Percentiles rank a stretch among this genome's conserved stretches.
These are phyloP conservation scores for Fomitiporia mediterranea DNA, from an alignment of 1,284 basidiomycete species.

Conservation along the genomic window DNA sequence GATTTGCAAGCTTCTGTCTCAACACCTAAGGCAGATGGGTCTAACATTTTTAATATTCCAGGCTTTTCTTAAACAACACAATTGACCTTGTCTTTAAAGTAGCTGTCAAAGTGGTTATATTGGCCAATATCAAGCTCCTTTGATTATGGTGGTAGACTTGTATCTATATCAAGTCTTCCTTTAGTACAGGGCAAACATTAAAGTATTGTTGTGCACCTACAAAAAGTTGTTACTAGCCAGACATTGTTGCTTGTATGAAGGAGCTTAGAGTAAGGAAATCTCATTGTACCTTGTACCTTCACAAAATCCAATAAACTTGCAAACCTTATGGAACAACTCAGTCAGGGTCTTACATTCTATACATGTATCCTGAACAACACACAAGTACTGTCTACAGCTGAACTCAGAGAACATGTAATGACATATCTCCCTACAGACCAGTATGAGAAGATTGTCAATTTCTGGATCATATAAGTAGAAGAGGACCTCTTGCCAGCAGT, in stretches of 20 bases:
- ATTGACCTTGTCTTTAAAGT: conserved; percentile 75
- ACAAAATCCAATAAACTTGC: conserved; percentile 83
- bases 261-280: conserved; percentile 83
- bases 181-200: conserved; percentile 71
- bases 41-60: conserved; percentile 73
- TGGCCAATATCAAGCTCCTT: conserved; percentile 82
- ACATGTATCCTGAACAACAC: conserved; percentile 55
- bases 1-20: conserved; percentile 35
- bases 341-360: conserved; percentile 87
- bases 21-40: conserved; percentile 56
- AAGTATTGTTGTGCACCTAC: conserved; percentile 73
- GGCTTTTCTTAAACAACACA: conserved; percentile 49
- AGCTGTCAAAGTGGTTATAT: conserved; percentile 94
- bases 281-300: conserved; percentile 96
- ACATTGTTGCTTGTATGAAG: conserved; percentile 74
- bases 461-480: conserved; percentile 89
- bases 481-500: conserved; percentile 60
- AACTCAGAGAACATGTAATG: conserved; percentile 86
- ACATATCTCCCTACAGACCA: conserved; percentile 90
- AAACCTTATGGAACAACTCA: conserved; percentile 86
- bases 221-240: conserved; percentile 71
- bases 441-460: conserved; percentile 84
- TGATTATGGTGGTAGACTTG: conserved; percentile 90
- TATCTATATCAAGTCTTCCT: conserved; percentile 72
- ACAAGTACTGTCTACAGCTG: conserved; percentile 41